These are phyloP conservation scores for Apostasia ramifera DNA, from an alignment of 106 monocot species.

Conservation along the genomic window DNA sequence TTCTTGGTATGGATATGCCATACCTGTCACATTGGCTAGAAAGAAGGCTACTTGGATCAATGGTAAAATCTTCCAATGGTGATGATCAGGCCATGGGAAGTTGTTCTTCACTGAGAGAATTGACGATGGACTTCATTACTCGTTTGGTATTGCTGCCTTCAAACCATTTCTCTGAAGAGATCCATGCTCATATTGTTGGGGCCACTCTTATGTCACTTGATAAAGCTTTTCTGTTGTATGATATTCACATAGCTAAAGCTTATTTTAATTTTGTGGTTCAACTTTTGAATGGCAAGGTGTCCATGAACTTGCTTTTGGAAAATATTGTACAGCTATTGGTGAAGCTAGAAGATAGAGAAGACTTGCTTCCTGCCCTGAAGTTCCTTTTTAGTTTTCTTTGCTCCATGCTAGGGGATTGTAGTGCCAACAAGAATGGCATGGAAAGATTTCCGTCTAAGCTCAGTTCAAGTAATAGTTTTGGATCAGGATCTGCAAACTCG, in stretches of 20 bases:
- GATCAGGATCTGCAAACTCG: conserved; percentile 34
- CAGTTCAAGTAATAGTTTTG: conserved; percentile 32
- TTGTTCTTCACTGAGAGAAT: conserved; percentile 51
- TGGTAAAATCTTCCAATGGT: conserved; percentile 24
- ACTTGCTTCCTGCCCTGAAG: conserved; percentile 53
- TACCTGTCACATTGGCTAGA: conserved; percentile 75
- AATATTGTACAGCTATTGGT: conserved; percentile 51
- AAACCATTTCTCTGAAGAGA: conserved; percentile 33
- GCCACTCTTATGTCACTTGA: conserved; percentile 79
- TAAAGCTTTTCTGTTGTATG: conserved; percentile 60
- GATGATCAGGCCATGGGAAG: conserved; percentile 28
- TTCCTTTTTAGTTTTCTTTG: conserved; percentile 75
- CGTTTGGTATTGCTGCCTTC: conserved; percentile 31
- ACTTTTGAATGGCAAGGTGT: conserved; percentile 51
- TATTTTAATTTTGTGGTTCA: conserved; percentile 79
- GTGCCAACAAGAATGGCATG: conserved; percentile 23
- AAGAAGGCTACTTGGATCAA: conserved; percentile 51
- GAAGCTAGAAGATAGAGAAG: conserved; percentile 56
- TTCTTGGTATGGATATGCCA: conserved; percentile 66
- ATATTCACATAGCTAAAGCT: conserved; percentile 62
- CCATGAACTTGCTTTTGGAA: conserved; percentile 61
- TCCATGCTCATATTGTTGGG: conserved; percentile 51
- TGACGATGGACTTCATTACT: conserved; percentile 59
- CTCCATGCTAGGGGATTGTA: conserved; percentile 52
- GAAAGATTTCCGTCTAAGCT: conserved; percentile 46